Base-by-base conservation (phyloP, 805 yeast species). In the Kodamaea lidongshanica region DNA sequence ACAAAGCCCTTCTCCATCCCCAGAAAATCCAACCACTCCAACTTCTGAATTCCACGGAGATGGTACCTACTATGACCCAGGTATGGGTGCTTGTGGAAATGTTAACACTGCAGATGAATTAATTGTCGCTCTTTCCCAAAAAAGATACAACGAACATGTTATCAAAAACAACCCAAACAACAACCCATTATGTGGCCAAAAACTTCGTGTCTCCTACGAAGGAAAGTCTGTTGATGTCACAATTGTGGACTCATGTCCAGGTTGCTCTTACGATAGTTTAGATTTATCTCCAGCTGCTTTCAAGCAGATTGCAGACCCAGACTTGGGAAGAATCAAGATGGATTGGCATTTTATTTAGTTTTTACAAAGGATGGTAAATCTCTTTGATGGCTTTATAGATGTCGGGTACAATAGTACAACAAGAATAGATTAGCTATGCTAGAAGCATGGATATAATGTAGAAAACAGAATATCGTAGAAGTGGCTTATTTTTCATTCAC, bases 221-320 rank as follows among this genome's bases (percentile, higher is more conserved):
- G 75, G 70, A 28, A 69, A 69, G 46, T 54, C 74, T 10, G 79
- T 74, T 35, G 63, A 58, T 25, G 82, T 76, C 28, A 67, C 69
- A 13, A 75, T 75, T 28, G 70, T 63, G 22, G 82, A 76, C 53
- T 56, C 67, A 39, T 77, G 82, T 55, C 70, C 58, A 32, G 78
- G 72, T 14, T 77, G 82, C 46, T 39, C 50, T 15, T 46, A 53
- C 29, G 50, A 70, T 35, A 72, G 66, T 43, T 65, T 76, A 36
- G 82, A 76, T 44, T 61, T 77, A 34, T 70, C 79, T n/a, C 80
- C 80, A 6, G 46, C 70, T 34, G 82, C 82, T 4, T 76, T 77
- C 47, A 32, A 54, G 21, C 44, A 57, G 39, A 54, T 76, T 37
- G 80, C 79, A 10, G 71, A 65, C 43, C 51, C 56, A 48, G 56